Evolutionary conservation across 2,329 filamentous ascomycete genomes (phyloP).

Genomic region (Alternaria triticimaculans): DNA sequence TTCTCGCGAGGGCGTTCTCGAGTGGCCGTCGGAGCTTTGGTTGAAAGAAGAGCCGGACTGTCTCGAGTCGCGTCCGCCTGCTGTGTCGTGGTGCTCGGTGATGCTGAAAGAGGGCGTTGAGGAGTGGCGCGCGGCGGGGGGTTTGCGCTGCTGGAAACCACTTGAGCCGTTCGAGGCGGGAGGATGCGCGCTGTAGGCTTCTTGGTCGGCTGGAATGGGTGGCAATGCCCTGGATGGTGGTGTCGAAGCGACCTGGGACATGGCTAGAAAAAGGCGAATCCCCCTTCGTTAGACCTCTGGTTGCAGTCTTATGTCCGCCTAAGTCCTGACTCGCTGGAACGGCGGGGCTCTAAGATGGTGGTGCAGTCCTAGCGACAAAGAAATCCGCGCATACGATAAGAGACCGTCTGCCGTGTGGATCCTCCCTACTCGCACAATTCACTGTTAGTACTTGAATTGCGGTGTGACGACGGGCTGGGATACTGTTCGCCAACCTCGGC

Average conservation of each 20-base stretch:
- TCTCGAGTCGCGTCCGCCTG: conserved; percentile 40
- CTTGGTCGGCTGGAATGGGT: conserved; percentile 30
- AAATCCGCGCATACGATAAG: conserved; percentile 3
- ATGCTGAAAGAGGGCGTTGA: conserved; percentile 43
- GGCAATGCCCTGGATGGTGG: conserved; percentile 34
- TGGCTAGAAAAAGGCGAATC: conserved; percentile 21
- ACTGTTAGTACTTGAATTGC: conserved; percentile 19
- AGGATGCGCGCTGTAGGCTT: conserved; percentile 13
- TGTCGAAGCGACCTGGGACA: conserved; percentile 35
- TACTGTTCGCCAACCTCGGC: conserved; percentile 13
- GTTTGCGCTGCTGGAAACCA: conserved; percentile 35
- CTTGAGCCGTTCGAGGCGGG: conserved; percentile 26
- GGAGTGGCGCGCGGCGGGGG: conserved; percentile 23
- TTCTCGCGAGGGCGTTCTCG: conserved; percentile 45
- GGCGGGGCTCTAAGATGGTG: conserved; percentile 18
- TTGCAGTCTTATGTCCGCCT: conserved; percentile 14
- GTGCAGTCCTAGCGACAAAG: background rate
- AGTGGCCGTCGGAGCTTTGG: conserved; percentile 43
- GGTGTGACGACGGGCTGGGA: conserved; percentile 17
- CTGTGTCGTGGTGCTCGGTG: conserved; percentile 38
- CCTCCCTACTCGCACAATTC: background rate
- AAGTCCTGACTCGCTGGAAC: conserved; percentile 22
- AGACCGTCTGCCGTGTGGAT: background rate
- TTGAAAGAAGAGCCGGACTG: conserved; percentile 44
- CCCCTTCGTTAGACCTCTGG: conserved; percentile 8